Evolutionary conservation across 2,329 filamentous ascomycete species (phyloP).

Genomic region (Scedosporium apiospermum): DNA sequence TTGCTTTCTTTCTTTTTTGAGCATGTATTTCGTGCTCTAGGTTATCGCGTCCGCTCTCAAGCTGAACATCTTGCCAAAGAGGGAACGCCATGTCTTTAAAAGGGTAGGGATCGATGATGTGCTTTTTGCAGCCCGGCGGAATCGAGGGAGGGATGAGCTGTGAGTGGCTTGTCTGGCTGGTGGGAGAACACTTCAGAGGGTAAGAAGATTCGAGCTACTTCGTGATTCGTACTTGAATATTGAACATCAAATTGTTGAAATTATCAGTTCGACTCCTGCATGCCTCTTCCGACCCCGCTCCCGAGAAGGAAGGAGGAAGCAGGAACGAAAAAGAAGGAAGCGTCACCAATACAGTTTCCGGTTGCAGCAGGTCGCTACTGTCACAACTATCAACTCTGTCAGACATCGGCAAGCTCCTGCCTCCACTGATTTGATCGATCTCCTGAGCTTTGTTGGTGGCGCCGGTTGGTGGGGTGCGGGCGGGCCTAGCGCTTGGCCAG

Average conservation of each 20-base stretch:
- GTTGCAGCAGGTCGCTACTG: too few species aligned
- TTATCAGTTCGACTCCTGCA: not conserved
- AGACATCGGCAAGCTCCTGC: not conserved
- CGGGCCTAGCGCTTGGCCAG: not conserved
- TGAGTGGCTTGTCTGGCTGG: not conserved
- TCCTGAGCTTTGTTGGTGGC: not conserved
- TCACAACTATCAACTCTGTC: not conserved
- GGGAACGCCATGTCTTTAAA: not conserved
- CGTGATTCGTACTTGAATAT: too few species aligned
- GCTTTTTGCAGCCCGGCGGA: not conserved
- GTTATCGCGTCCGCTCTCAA: not conserved
- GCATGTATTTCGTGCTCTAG: not conserved
- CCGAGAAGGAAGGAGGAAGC: not conserved
- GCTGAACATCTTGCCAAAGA: not conserved
- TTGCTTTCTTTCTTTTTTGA: not conserved
- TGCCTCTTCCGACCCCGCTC: not conserved
- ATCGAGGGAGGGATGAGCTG: not conserved
- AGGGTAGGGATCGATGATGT: not conserved
- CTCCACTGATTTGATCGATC: not conserved
- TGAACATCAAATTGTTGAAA: not conserved
- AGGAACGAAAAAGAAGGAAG: too few species aligned
- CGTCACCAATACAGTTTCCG: too few species aligned
- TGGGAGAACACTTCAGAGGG: constrained; percentile 22
- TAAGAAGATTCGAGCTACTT: too few species aligned
- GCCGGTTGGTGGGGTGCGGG: not conserved